These are phyloP conservation scores for Xylariaceae sp. DNA, from an alignment of 2,329 filamentous ascomycete genomes.

Conservation along the genomic window DNA sequence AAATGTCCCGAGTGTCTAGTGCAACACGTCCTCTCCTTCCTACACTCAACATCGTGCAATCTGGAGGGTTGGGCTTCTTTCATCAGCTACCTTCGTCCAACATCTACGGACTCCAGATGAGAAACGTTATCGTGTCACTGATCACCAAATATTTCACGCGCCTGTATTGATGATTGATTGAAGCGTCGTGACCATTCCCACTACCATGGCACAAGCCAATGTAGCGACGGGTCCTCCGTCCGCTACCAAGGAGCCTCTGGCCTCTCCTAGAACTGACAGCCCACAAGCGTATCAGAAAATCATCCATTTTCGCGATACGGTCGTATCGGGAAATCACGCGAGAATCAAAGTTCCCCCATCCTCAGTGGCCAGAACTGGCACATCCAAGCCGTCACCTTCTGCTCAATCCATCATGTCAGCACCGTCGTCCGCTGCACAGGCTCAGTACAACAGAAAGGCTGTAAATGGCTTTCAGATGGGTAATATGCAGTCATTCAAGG, in stretches of 20 bases:
- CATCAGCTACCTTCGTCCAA: not conserved
- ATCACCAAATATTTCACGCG: not conserved
- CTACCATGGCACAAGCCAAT: constrained; percentile 21
- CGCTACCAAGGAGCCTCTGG: constrained; percentile 15
- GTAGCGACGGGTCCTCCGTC: constrained; percentile 14
- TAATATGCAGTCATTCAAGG: constrained; percentile 31
- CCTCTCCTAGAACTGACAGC: constrained; percentile 45
- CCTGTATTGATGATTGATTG: constrained; percentile 2
- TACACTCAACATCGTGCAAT: no score
- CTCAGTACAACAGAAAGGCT: constrained; percentile 11
- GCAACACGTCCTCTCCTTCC: no score
- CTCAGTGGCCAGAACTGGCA: constrained; percentile 20
- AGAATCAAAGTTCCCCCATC: constrained; percentile 50
- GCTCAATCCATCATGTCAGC: constrained; percentile 16
- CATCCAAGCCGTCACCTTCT: constrained; percentile 7
- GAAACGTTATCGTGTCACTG: not conserved
- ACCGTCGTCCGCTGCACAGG: constrained; percentile 15
- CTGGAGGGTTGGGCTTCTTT: not conserved
- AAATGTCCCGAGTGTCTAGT: no score
- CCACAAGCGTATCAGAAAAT: constrained; percentile 74
- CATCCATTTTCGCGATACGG: constrained; percentile 71
- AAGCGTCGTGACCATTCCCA: constrained; percentile 5
- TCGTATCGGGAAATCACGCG: constrained; percentile 73
- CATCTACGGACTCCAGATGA: no score
- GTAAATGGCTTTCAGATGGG: constrained; percentile 23